Percentiles rank a stretch among this genome's conserved stretches.
phyloP scores from a whole-genome alignment of 2,329 filamentous ascomycete species.

The Madurella mycetomatis region DNA sequence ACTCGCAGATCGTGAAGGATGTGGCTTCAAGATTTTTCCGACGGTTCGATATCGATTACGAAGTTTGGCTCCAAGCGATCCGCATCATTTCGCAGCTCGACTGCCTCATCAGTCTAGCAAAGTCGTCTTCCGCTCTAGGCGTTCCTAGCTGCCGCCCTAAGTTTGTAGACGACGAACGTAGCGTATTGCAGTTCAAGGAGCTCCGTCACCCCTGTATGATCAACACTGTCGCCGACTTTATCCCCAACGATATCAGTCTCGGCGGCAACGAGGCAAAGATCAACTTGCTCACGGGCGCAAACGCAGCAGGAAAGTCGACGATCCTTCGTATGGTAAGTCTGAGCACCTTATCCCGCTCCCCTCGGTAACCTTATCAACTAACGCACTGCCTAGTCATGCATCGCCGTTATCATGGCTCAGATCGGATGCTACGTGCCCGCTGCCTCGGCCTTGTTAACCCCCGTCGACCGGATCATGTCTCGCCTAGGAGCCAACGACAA shows the following conservation, averaged over 20 bases:
- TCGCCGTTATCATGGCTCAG: constrained; percentile 96
- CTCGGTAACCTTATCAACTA: constrained; percentile 25
- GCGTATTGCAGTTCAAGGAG: constrained; percentile 85
- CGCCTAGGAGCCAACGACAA: constrained; percentile 97
- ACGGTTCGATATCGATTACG: constrained; percentile 84
- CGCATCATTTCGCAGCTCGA: constrained; percentile 89
- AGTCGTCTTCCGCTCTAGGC: constrained; percentile 77
- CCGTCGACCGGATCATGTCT: constrained; percentile 97
- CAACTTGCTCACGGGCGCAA: constrained; percentile 88
- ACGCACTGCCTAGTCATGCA: constrained; percentile 62
- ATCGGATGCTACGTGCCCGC: constrained; percentile 91
- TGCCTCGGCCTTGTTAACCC: constrained; percentile 74
- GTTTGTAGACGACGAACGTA: constrained; percentile 83
- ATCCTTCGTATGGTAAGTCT: constrained; percentile 80
- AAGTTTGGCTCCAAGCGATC: constrained; percentile 82
- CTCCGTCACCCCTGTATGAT: constrained; percentile 94
- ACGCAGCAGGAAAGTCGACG: constrained; percentile 95
- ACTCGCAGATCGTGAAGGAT: constrained; percentile 84
- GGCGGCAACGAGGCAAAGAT: constrained; percentile 80
- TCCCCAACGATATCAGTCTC: constrained; percentile 87
- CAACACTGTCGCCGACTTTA: constrained; percentile 85
- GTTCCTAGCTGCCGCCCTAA: constrained; percentile 81
- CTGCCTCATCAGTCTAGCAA: constrained; percentile 88
- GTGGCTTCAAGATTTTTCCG: constrained; percentile 78
- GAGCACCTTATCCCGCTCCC: neutral